phyloP scores from a whole-genome alignment of 73 alveolate species.

The Uronychia binucleata region DNA sequence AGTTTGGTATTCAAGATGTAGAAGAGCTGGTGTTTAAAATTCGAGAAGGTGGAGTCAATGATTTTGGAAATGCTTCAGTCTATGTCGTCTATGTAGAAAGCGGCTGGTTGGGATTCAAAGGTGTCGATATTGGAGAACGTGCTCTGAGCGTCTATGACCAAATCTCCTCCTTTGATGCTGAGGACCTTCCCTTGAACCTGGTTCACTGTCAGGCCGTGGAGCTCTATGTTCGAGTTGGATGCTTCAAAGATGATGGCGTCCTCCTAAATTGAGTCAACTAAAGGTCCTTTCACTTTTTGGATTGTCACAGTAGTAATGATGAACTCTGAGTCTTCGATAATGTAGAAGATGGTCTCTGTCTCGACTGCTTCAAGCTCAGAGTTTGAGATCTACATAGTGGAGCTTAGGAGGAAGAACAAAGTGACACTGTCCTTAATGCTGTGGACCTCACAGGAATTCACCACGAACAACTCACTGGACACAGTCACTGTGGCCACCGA shows the following conservation, averaged over 20 bases:
- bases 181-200: background rate
- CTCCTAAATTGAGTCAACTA: background rate
- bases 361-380: background rate
- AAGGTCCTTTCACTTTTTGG: background rate
- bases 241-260: background rate
- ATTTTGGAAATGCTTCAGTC: background rate
- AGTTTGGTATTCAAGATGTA: background rate
- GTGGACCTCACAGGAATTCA: background rate
- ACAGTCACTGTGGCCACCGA: background rate
- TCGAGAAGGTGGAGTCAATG: background rate
- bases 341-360: constrained; percentile 2
- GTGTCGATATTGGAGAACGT: background rate
- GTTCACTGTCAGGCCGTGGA: background rate
- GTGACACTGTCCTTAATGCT: background rate
- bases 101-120: background rate
- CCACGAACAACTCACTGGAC: background rate
- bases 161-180: background rate
- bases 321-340: background rate
- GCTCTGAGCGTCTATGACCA: background rate
- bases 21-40: background rate
- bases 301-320: background rate
- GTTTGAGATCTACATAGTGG: background rate
- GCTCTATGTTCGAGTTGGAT: background rate
- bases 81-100: background rate
- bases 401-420: background rate